Base-by-base conservation (phyloP, 2,329 filamentous ascomycete species). In the Fusarium coffeatum region DNA sequence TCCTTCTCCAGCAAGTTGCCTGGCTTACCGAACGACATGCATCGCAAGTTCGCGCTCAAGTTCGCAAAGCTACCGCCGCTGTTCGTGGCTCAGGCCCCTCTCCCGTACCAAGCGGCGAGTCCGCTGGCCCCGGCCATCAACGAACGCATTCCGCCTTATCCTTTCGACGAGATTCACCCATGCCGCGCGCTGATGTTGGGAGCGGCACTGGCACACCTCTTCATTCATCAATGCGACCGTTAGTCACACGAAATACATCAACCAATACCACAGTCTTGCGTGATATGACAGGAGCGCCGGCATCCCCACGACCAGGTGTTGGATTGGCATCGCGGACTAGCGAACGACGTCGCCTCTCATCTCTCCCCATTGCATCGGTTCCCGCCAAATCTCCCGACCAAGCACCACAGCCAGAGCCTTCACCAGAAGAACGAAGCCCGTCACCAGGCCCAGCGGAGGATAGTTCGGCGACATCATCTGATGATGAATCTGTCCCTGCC, bases 11-110 rank as follows among this genome's bases (percentile, higher is more conserved):
- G 78, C 94, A 99, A 80, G 94, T 94, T 68, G 94, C 93, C 79
- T 97, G 94, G 88, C 88, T 98, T 8, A 97, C 96, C 76, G 94
- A 98, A 78, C 87, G 93, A 54, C 93, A 98, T 81, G 88, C 97
- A 28, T 92, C 93, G 1, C 93, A 98, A 78, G 93, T 98, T 49
- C 89, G 93, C 71, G 94, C 92, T 22, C 94, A 98, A 81, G 93
- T 98, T 84, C 89, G 92, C 66, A 96, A 91, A 77, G 89, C 90
- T 45, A 89, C 87, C 5, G 86, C 86, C 9, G 84, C 85, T 5
- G 85, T 84, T 23, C 85, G 86, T 55, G 86, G 86, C 59, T 88
- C 88, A 20, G 84, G 85, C 2, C 85, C 87, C 2, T 89, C 89
- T 3, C 88, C 89, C 4, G 76, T 86, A 18, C 87, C 86, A 18